A percentile compares a stretch with the other conserved stretches of the same genome.
Conservation (phyloP, 2,329 filamentous ascomycete genomes). For the Neurospora sp. region DNA sequence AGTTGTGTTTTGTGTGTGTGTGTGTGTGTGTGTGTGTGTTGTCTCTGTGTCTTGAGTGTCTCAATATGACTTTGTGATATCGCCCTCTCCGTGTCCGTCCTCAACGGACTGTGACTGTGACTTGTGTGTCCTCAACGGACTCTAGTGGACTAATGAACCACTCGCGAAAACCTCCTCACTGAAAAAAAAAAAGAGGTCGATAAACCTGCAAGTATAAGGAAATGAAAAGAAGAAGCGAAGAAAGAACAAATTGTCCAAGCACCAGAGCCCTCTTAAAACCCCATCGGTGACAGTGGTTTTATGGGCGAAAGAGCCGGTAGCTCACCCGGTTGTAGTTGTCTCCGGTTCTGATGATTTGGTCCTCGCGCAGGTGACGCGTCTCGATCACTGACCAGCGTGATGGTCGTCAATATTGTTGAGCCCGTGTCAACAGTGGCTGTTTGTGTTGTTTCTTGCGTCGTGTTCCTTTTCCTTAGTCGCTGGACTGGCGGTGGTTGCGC, state of each 20-base stretch:
- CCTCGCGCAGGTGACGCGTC: constrained; percentile 24
- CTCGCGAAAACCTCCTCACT: background rate
- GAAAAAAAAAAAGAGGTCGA: background rate
- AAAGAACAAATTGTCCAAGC: background rate
- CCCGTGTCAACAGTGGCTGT: constrained; percentile 35
- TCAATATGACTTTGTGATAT: background rate
- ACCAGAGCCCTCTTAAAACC: constrained; percentile 31
- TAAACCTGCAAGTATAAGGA: constrained; percentile 9
- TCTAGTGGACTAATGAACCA: background rate
- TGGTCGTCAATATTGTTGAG: constrained; percentile 34
- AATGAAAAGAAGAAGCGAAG: background rate
- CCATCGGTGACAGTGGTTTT: constrained; percentile 53
- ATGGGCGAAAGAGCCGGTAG: constrained; percentile 53
- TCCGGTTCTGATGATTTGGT: constrained; percentile 6
- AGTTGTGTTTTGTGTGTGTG: background rate
- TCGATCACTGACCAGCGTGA: constrained; percentile 35
- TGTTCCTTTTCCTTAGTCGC: constrained; percentile 33
- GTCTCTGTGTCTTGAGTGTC: background rate
- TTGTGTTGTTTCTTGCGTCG: constrained; percentile 19
- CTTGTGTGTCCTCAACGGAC: background rate
- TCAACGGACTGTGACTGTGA: background rate
- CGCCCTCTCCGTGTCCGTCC: background rate
- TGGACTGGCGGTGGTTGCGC: constrained; percentile 15
- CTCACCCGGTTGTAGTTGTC: constrained; percentile 24
- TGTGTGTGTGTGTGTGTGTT: background rate